phyloP scores from a whole-genome alignment of 2,329 filamentous ascomycete species.

The Aspergillus bombycis region DNA sequence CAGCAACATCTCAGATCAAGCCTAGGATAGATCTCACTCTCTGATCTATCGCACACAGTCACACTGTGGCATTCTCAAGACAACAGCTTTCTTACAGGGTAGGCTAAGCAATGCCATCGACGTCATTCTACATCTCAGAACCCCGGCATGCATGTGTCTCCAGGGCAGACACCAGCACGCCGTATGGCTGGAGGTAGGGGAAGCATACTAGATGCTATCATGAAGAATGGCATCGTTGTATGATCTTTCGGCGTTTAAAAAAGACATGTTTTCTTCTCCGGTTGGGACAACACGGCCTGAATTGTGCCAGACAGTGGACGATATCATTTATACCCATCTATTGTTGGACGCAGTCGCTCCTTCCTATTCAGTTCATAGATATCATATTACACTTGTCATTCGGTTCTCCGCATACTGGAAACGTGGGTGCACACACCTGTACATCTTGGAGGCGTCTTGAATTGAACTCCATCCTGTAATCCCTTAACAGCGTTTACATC shows the following conservation, averaged over 20 bases:
- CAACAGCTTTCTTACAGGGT: background rate
- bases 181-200: constrained; percentile 14
- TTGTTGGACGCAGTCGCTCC: background rate
- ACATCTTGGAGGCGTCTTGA: background rate
- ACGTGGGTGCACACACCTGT: background rate
- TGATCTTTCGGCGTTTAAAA: background rate
- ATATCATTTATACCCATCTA: background rate
- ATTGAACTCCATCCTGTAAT: background rate
- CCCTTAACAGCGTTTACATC: background rate
- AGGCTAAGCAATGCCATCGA: constrained; percentile 13
- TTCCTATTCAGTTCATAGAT: background rate
- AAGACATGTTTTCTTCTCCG: background rate
- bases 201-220: constrained; percentile 6
- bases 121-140: constrained; percentile 12
- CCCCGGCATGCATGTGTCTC: constrained; percentile 13
- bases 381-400: background rate
- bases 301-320: background rate
- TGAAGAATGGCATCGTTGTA: background rate
- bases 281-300: background rate
- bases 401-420: background rate
- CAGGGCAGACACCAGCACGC: constrained; percentile 6
- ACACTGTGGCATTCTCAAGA: background rate
- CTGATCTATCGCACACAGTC: background rate
- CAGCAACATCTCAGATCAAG: background rate
- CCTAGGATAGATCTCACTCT: background rate